Evolutionary conservation across 1,139 yeast species (phyloP), one percentile per base, ranked within the genome.

Genomic region (Saccharomyces uvarum): DNA sequence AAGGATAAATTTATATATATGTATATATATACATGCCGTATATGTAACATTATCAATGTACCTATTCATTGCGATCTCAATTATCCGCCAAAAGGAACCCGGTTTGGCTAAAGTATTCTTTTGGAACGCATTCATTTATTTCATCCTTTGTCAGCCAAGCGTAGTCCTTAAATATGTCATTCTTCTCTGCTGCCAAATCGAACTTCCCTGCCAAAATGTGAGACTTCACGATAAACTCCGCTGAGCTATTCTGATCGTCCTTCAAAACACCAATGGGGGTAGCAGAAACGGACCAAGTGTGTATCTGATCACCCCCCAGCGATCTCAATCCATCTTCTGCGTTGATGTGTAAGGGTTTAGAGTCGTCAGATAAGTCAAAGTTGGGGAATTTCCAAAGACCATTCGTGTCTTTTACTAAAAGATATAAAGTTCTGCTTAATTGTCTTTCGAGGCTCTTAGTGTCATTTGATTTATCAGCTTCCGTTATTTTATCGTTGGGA

Each of bases 81-180:
- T 60, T 59, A 42, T 61, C 64, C 26, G 69, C 61, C 42, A 82
- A 75, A 67, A 83, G 73, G 67, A 78, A 84, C 60, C 76, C 74
- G 49, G 81, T 76, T 50, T 78, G 66, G 38, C 75, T 66, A 68
- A 73, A 90, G 70, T 88, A 88, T 32, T 75, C 77, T 46, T 70
- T 64, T 51, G 77, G 75, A 58, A 88, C 83, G 57, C 75, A 72
- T 38, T 77, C 76, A 60, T 76, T 71, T 57, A 90, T 76, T 72
- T 93, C 99, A 54, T 86, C 89, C 68, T 84, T 88, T 47, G 90
- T 80, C 62, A 90, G 77, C 99, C 99, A 93, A 65, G 84, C 82
- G 72, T 73, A 88, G 50, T 81, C 84, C 47, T 67, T 61, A 46
- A 69, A 63, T 7, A 53, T 50, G 2, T 16, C 41, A 9, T 65